Conservation (phyloP, 768 basidiomycete genomes). For the Mrakia blollopis region DNA sequence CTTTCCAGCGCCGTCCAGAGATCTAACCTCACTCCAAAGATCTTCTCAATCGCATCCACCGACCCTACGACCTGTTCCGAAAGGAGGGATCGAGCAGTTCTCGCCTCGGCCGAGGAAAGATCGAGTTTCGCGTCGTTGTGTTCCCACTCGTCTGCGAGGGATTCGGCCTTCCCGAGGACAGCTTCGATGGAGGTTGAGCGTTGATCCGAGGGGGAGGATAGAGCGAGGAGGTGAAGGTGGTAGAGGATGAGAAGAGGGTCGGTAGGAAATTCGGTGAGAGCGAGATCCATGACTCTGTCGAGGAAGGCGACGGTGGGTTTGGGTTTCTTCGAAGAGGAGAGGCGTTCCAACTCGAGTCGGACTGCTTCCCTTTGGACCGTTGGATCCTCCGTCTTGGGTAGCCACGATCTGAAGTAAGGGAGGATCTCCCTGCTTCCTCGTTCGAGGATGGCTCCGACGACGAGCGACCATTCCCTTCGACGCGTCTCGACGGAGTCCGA, state of each 20-base stretch:
- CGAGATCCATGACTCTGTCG: neutral
- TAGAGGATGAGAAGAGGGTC: neutral
- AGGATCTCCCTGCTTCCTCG: neutral
- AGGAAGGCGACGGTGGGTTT: neutral
- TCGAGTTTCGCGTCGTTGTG: neutral
- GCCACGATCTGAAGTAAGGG: neutral
- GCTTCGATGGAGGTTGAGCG: neutral
- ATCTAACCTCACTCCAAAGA: slow-evolving; percentile 12
- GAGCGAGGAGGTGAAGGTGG: slow-evolving; percentile 12
- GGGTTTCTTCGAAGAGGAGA: neutral
- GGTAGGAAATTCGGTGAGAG: neutral
- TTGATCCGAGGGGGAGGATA: neutral
- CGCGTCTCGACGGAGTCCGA: neutral
- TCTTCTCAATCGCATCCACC: slow-evolving; percentile 1
- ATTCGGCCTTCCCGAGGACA: neutral
- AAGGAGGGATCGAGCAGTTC: neutral
- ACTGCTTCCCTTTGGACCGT: neutral
- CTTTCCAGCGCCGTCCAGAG: neutral
- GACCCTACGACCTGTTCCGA: neutral
- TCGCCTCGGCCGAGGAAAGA: neutral
- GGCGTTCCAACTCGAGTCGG: neutral
- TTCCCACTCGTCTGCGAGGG: neutral
- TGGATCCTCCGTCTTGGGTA: slow-evolving; percentile 5
- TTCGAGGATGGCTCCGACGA: slow-evolving; percentile 1
- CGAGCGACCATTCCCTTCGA: neutral